Conservation (phyloP, 2,329 filamentous ascomycete genomes). For the Fonsecaea nubica region DNA sequence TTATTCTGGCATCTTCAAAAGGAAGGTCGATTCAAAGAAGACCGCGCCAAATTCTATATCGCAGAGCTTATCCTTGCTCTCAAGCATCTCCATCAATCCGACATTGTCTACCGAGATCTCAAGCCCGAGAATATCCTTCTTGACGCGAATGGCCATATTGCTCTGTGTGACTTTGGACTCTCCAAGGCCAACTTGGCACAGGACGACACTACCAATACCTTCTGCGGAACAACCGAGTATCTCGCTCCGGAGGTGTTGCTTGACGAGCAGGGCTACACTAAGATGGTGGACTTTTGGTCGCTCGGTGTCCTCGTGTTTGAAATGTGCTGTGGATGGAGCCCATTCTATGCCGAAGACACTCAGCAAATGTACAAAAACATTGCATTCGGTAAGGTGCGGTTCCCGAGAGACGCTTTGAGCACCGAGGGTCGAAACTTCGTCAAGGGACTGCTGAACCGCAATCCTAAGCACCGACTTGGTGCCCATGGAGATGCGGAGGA, state of each 20-base stretch:
- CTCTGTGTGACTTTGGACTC: conserved; percentile 94
- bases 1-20: conserved; percentile 99
- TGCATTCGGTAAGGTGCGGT: conserved; percentile 96
- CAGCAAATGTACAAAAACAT: conserved; percentile 99
- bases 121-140: conserved; percentile 98
- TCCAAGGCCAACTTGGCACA: conserved; percentile 97
- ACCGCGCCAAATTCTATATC: conserved; percentile 97
- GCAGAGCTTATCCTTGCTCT: conserved; percentile 95
- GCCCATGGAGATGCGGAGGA: conserved; percentile 91
- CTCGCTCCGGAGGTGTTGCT: conserved; percentile 92
- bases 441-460: conserved; percentile 94
- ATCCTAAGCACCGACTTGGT: conserved; percentile 92
- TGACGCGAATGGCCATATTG: conserved; percentile 97
- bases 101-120: conserved; percentile 96
- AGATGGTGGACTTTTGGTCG: conserved; percentile 99
- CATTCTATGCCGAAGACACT: conserved; percentile 98
- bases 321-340: conserved; percentile 99
- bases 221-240: conserved; percentile 98
- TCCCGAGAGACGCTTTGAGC: conserved; percentile 91
- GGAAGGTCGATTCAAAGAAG: conserved; percentile 93
- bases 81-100: conserved; percentile 92
- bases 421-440: conserved; percentile 97
- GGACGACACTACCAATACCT: conserved; percentile 98
- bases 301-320: conserved; percentile 96
- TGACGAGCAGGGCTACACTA: conserved; percentile 96